Evolutionary conservation across 2,329 filamentous ascomycete species (phyloP), one percentile per base, ranked within the genome.

Genomic region (Zymoseptoria pseudotritici): DNA sequence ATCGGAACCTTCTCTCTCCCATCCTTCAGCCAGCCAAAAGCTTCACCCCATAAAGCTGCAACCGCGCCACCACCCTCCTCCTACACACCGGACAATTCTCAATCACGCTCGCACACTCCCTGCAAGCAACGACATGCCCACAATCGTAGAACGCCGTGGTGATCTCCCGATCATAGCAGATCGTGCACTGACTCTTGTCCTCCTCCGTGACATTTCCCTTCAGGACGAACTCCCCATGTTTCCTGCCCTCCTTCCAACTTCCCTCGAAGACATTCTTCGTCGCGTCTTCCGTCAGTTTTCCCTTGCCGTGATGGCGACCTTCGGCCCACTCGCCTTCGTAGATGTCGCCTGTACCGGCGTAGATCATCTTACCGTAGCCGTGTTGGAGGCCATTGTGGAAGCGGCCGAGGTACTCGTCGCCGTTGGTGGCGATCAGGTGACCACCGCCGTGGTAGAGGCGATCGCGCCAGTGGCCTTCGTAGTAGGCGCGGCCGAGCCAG

Each of bases 131-230:
- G 19, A 86, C 82, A 67, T 87, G 84, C 0, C 84, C 84, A 64
- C 84, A 87, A 63, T 84, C 82, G 65, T 83, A 83, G 69, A 87
- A 86, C 6, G 83, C 77, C 4, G 83, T 81, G 61, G 84, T 81
- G 57, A 83, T 81, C 50, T 80, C 79, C 52, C 80, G 79, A n/a
- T 81, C 79, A 71, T 82, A 86, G 74, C 84, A 87, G 59, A 87
- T 86, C 59, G 82, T 78, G 69, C 84, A 87, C 5, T 82, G 69
- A 53, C 80, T 77, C 71, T 81, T 79, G 63, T 84, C 82, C 59
- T 86, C 83, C 58, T 86, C 83, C 2, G 83, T 84, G 24, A 83
- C 80, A 65, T 83, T 81, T 78, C 83, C 86, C 63, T 81, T 80
- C 58, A 83, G 85, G 46, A 83, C 79, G n/a, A 84, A 84, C 63